These are phyloP conservation scores for Solanum acaule DNA, from an alignment of 257 asterid genomes.

Conservation along the genomic window DNA sequence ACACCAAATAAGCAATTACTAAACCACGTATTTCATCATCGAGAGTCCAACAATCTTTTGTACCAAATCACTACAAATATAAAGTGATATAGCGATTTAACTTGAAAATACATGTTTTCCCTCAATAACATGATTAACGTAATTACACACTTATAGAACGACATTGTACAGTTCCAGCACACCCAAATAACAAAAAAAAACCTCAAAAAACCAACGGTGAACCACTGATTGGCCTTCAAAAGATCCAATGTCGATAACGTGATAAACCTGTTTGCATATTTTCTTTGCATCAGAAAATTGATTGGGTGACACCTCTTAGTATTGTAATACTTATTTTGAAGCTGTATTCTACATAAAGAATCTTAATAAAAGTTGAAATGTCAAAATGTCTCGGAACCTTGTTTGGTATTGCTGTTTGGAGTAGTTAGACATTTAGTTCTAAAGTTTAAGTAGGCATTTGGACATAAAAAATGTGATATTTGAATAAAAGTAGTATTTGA, in stretches of 20 bases:
- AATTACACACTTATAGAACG: too few relatives aligned
- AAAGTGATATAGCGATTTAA: too few relatives aligned
- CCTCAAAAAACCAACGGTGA: background rate
- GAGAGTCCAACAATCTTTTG: too few relatives aligned
- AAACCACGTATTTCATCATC: too few relatives aligned
- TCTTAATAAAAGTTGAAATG: background rate
- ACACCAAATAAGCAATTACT: too few relatives aligned
- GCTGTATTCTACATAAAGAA: background rate
- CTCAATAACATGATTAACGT: too few relatives aligned
- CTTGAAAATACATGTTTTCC: too few relatives aligned
- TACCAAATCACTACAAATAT: too few relatives aligned
- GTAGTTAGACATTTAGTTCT: background rate
- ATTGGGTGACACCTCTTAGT: background rate
- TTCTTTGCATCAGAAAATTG: background rate
- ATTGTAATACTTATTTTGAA: background rate
- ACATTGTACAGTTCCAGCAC: too few relatives aligned
- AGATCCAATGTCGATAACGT: background rate
- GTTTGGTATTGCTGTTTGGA: background rate
- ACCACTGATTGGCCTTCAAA: background rate
- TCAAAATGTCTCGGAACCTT: background rate
- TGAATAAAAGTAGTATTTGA: background rate
- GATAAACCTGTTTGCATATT: background rate
- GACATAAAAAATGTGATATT: background rate
- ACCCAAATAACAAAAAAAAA: too few relatives aligned
- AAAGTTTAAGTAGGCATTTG: background rate